Base-by-base conservation (phyloP, 345 rosid genomes). In the Erucastrum elatum region DNA sequence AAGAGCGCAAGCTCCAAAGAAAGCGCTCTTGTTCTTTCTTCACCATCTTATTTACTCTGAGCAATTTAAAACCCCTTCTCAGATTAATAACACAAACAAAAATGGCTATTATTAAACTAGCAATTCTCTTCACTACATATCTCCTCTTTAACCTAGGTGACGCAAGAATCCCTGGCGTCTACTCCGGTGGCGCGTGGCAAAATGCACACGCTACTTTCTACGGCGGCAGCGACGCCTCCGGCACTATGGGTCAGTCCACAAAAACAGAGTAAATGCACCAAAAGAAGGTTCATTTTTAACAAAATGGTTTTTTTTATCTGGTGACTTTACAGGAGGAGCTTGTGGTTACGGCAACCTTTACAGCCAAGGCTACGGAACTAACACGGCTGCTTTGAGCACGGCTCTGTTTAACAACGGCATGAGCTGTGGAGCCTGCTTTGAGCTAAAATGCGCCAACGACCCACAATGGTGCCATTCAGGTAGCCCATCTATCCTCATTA, bases 161-260 rank as follows among this genome's bases (percentile, higher is more conserved):
- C 25, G 93, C 91, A 3, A 88, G 80, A 82, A 84, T 85, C 68
- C 90, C 91, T 0, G 93, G 94, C 2, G 82, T 74, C 35, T 92
- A 85, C 85, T 11, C 75, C 4, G 91, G 93, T 0, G 86, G 84
- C 6, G 64, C 66, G 0, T 94, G 98, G 98, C 86, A 91, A 79
- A 87, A 46, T 3, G 97, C 98, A 17, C 97, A 92, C 61, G 98
- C 98, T 63, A 92, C 98, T 53, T 94, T 91, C 79, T 94, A 94
- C 25, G 98, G 98, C 2, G 98, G 97, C 39, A 87, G 75, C 25
- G 98, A 94, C 72, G 97, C 97, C 65, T 88, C 97, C 8, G 98
- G 98, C 44, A 94, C 98, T 1, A 90, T 90, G 97, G 93, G 97
- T 92, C 71, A 58, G 74, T 66, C 64, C 72, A 5, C 21, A 8